Percentiles rank a stretch among this genome's conserved stretches.
Evolutionary conservation across 176 grass and related monocot species (phyloP).

Genomic region (Triticum turgidum): DNA sequence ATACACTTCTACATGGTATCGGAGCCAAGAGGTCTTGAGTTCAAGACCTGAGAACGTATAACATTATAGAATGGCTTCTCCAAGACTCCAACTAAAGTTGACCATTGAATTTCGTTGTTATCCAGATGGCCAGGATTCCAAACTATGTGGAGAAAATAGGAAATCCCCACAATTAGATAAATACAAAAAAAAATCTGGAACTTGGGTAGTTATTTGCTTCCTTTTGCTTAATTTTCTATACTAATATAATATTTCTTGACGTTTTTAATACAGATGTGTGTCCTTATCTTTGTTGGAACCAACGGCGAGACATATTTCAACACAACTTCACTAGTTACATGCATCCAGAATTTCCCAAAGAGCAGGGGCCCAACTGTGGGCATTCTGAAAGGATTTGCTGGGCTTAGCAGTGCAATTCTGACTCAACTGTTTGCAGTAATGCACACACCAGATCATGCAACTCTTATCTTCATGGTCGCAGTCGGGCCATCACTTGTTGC

Average conservation of each 20-base stretch:
- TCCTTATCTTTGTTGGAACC: conserved; percentile 81
- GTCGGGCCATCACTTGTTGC: conserved; percentile 79
- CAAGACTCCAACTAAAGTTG: neutral
- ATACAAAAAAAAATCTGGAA: neutral
- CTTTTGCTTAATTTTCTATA: neutral
- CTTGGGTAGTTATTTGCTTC: neutral
- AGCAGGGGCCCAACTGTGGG: conserved; percentile 82
- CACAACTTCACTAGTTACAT: conserved; percentile 78
- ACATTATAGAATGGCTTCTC: conserved; percentile 7
- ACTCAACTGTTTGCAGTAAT: conserved; percentile 74
- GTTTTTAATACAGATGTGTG: conserved; percentile 66
- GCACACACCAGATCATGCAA: conserved; percentile 71
- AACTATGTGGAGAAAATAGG: neutral
- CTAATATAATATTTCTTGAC: conserved; percentile 13
- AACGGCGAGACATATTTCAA: conserved; percentile 94
- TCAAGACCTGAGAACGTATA: neutral
- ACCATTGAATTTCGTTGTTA: neutral
- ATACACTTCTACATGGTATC: too few relatives aligned
- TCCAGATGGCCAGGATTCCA: neutral
- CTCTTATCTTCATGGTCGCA: conserved; percentile 78
- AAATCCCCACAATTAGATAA: neutral
- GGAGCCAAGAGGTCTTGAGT: too few relatives aligned
- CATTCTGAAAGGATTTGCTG: conserved; percentile 88
- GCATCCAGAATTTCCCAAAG: conserved; percentile 95
- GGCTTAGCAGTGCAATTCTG: conserved; percentile 81